phyloP scores from a whole-genome alignment of 192 early-diverging fungal species.

The Coemansia sp. region DNA sequence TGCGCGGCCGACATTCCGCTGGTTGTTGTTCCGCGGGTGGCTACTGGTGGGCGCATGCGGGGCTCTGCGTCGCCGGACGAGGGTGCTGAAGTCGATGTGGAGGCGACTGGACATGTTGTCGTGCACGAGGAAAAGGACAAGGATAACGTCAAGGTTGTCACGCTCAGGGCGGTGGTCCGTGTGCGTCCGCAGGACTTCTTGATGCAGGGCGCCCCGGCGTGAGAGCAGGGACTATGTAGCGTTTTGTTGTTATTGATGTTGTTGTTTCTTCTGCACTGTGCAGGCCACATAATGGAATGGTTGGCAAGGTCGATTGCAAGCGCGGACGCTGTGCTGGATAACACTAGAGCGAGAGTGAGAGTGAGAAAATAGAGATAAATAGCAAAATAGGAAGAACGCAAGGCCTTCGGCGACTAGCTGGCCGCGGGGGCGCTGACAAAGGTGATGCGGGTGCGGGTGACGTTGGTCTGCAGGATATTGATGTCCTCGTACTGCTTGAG shows the following conservation, averaged over 20 bases:
- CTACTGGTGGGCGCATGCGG: not conserved
- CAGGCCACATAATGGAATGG: too few relatives aligned
- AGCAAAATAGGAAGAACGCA: not conserved
- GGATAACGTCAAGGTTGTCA: constrained; percentile 52
- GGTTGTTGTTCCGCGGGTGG: constrained; percentile 16
- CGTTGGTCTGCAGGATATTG: constrained; percentile 69
- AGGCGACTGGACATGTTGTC: constrained; percentile 18
- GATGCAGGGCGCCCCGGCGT: too few relatives aligned
- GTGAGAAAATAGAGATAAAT: not conserved
- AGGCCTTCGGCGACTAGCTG: not conserved
- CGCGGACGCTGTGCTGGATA: too few relatives aligned
- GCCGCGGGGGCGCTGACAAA: constrained; percentile 36
- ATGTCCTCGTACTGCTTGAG: constrained; percentile 73
- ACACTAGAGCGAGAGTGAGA: not conserved
- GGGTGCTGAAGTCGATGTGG: not conserved
- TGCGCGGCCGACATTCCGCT: constrained; percentile 42
- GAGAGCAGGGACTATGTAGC: too few relatives aligned
- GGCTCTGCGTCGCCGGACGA: not conserved
- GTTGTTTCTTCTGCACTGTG: too few relatives aligned
- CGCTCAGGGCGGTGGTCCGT: constrained; percentile 20
- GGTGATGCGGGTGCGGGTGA: constrained; percentile 59
- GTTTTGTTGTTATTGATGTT: too few relatives aligned
- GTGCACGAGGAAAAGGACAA: constrained; percentile 54
- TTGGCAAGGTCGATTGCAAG: too few relatives aligned
- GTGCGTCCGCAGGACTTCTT: not conserved